Base-by-base conservation (phyloP, 208 protist genomes). In the Trypanosoma boissoni region DNA sequence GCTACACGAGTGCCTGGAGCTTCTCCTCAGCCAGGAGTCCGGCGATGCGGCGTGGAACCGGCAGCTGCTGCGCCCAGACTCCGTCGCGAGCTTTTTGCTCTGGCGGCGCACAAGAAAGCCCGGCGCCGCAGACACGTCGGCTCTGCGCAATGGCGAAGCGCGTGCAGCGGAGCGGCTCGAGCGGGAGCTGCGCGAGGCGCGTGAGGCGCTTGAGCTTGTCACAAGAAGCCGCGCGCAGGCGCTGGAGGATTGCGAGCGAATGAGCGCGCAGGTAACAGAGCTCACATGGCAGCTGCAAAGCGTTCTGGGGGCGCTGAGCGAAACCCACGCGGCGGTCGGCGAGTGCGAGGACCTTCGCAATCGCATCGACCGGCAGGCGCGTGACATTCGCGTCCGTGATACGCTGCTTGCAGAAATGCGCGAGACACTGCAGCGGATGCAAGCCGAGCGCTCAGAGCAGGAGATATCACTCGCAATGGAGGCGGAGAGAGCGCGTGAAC, bases 1-100 rank as follows among this genome's bases (percentile, higher is more conserved):
- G 3, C 34, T 65, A 10, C 27, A 32, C 1, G 59, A 65, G 48
- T 56, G 59, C 34, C 53, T 65, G 48, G 59, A 56, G 32, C 45
- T 65, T 41, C 18, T 65, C 5, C 27, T 65, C 34, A 34, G 21
- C 20, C 46, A 46, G 9, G 59, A 65, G 21, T 12, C 50, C 2
- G 18, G 31, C 1, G 31, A 21, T 20, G n/a, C 43, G n/a, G 12
- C 42, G 16, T 29, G 32, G 28, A 50, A 52, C 21, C 20, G 14
- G 27, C 56, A 61, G 37, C 44, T 61, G 18, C 29, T 28, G 44
- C 43, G 23, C 8, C 29, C 36, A 23, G 56, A 61, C 21, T 61
- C 42, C 1, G 56, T 61, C n/a, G 56, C 42, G 16, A 52, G n/a
- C 1, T 61, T 52, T 31, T 21, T 61, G 7, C 27, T 61, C 0